Evolutionary conservation across 2,329 filamentous ascomycete species (phyloP).

Genomic region (Fusarium tanahbumbuense): DNA sequence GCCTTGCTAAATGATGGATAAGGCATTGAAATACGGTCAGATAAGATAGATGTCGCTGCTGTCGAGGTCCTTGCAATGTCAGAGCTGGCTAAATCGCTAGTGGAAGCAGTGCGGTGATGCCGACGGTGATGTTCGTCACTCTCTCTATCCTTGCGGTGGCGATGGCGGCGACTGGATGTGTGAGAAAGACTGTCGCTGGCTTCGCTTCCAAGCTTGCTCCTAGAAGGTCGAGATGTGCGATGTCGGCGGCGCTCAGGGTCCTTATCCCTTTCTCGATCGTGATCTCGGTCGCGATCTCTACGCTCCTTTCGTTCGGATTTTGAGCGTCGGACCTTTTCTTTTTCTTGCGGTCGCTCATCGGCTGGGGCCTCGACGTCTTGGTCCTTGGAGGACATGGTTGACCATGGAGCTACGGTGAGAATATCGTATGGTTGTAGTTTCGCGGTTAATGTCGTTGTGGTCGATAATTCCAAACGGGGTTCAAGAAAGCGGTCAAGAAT

Average conservation of each 20-base stretch:
- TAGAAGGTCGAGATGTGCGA: slow-evolving; percentile 56
- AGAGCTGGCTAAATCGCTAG: slow-evolving; percentile 61
- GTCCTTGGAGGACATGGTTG: slow-evolving; percentile 56
- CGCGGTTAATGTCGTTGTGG: slow-evolving; percentile 17
- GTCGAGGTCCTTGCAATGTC: slow-evolving; percentile 56
- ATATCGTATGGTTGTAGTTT: slow-evolving; percentile 17
- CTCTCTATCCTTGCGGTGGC: slow-evolving; percentile 49
- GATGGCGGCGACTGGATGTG: slow-evolving; percentile 51
- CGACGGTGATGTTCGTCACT: slow-evolving; percentile 51
- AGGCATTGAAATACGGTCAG: slow-evolving; percentile 67
- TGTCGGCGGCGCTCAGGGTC: slow-evolving; percentile 53
- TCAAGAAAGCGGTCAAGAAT: slow-evolving; percentile 35
- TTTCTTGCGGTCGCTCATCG: slow-evolving; percentile 55
- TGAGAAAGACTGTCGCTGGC: slow-evolving; percentile 57
- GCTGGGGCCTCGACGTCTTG: slow-evolving; percentile 55
- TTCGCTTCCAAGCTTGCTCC: slow-evolving; percentile 54
- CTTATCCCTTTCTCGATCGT: slow-evolving; percentile 49
- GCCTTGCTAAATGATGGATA: slow-evolving; percentile 91
- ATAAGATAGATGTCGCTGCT: slow-evolving; percentile 48
- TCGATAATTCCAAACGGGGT: slow-evolving; percentile 22
- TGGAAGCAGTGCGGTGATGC: slow-evolving; percentile 49
- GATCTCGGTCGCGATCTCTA: slow-evolving; percentile 51
- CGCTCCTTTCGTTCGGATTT: slow-evolving; percentile 56
- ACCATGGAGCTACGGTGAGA: slow-evolving; percentile 43
- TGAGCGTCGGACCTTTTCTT: slow-evolving; percentile 55